Evolutionary conservation across 345 rosid genomes (phyloP).

Genomic region (Brassica napus): DNA sequence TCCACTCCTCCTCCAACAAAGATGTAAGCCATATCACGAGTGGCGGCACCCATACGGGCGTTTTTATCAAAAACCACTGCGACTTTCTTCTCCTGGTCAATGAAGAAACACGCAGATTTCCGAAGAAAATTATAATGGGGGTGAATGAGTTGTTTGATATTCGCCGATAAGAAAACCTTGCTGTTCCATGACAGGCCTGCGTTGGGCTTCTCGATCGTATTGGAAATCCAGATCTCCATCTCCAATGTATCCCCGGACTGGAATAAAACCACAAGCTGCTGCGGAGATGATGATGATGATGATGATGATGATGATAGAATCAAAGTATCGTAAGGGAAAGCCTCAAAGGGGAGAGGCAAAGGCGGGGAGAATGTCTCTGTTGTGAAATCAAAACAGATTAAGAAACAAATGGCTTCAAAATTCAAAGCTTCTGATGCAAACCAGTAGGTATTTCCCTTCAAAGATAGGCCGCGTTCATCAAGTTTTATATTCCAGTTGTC

Average conservation of each 20-base stretch:
- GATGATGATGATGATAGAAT: background rate
- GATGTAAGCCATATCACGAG: background rate
- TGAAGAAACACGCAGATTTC: background rate
- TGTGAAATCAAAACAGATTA: background rate
- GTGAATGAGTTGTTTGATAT: background rate
- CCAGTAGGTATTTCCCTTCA: background rate
- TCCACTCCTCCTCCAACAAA: background rate
- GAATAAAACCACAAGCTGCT: background rate
- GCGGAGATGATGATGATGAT: background rate
- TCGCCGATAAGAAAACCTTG: background rate
- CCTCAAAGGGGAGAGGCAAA: background rate
- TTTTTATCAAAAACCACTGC: background rate
- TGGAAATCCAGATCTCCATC: background rate
- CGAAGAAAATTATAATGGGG: background rate
- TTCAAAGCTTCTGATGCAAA: background rate
- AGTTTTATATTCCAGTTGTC: background rate
- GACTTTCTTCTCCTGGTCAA: background rate
- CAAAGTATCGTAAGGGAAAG: background rate
- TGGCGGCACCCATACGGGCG: background rate
- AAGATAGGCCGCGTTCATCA: background rate
- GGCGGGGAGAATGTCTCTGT: background rate
- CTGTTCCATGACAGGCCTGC: background rate
- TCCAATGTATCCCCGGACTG: background rate
- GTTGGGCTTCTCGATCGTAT: background rate
- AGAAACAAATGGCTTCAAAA: background rate